Evolutionary conservation across 1,284 basidiomycete species (phyloP).

Genomic region (Melampsora larici-populina): DNA sequence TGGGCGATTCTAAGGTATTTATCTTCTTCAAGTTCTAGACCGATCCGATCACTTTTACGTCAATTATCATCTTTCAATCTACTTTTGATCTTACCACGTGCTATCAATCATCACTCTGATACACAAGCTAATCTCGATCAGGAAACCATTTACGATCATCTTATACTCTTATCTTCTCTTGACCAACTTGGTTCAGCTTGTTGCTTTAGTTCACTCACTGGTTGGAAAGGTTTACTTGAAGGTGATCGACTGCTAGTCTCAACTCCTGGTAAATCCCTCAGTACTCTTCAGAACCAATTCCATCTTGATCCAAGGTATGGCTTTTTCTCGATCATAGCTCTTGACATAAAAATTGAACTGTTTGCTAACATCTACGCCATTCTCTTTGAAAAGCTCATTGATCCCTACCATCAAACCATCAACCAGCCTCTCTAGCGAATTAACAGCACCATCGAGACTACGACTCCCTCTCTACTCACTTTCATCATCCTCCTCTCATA

Average conservation of each 20-base stretch:
- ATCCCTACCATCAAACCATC: constrained; percentile 25
- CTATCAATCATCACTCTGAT: not conserved
- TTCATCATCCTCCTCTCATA: not conserved
- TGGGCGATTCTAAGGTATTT: constrained; percentile 27
- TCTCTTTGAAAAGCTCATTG: not conserved
- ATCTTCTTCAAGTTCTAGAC: not conserved
- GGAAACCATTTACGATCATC: constrained; percentile 22
- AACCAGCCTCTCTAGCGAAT: constrained; percentile 32
- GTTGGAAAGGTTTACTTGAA: constrained; percentile 35
- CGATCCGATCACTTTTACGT: not conserved
- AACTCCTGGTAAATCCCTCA: constrained; percentile 1
- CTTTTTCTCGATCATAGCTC: not conserved
- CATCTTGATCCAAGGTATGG: constrained; percentile 10
- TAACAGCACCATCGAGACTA: constrained; percentile 18
- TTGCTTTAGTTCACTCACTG: constrained; percentile 16
- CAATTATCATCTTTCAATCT: not conserved
- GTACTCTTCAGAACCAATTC: not conserved
- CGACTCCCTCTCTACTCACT: constrained; percentile 26
- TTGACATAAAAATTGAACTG: not conserved
- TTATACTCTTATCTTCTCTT: constrained; percentile 3
- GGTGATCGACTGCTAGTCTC: constrained; percentile 30
- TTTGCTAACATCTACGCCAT: not conserved
- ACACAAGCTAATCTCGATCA: not conserved
- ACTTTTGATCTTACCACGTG: constrained; percentile 23
- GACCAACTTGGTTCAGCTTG: not conserved